Percentiles rank a stretch among this genome's conserved stretches.
phyloP scores from a whole-genome alignment of 2,329 filamentous ascomycete genomes.

The Hymenoscyphus scutula region DNA sequence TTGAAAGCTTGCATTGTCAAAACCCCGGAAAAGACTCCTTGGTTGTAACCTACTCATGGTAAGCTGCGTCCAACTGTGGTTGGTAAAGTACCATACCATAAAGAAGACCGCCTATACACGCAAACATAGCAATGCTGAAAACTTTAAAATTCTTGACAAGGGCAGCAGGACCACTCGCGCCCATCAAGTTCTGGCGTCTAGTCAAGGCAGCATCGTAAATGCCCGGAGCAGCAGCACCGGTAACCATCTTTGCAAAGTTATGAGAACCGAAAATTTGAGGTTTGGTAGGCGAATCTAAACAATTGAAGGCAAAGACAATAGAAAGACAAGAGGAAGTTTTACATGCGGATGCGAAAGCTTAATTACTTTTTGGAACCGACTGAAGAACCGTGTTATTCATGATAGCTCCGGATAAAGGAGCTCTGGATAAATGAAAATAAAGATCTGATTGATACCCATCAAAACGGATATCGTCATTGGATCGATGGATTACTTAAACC shows the following conservation, averaged over 20 bases:
- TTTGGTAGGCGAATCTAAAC: neutral
- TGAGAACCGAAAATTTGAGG: neutral
- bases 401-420: constrained; percentile 26
- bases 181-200: constrained; percentile 53
- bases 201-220: constrained; percentile 52
- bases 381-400: neutral
- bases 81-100: constrained; percentile 34
- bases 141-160: constrained; percentile 60
- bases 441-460: constrained; percentile 3
- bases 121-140: constrained; percentile 59
- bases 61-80: constrained; percentile 46
- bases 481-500: constrained; percentile 6
- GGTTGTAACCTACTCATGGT: constrained; percentile 60
- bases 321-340: neutral
- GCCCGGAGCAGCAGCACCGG: constrained; percentile 34
- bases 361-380: neutral
- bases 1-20: constrained; percentile 55
- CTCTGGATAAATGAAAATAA: constrained; percentile 15
- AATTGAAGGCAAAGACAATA: neutral
- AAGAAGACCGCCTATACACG: constrained; percentile 59
- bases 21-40: constrained; percentile 74
- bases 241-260: constrained; percentile 26
- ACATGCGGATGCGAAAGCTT: neutral
- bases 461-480: neutral
- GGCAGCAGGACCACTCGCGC: constrained; percentile 49